Evolutionary conservation across 2,329 filamentous ascomycete genomes (phyloP), one percentile per base, ranked within the genome.

Genomic region (Neofusicoccum kwambonambiense): DNA sequence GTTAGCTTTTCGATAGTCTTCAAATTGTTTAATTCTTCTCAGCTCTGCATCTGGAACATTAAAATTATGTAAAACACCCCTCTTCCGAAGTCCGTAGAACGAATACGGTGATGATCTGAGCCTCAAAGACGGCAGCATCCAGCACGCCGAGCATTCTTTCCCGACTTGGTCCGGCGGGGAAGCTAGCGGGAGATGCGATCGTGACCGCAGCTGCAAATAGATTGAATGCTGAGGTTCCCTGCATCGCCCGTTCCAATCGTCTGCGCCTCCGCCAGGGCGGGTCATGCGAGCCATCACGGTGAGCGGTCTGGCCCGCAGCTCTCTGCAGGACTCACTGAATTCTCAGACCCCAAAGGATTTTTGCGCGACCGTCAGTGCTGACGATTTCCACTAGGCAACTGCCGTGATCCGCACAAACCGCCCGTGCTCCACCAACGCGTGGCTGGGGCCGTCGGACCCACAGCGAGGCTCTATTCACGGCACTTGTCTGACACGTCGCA

Each of bases 201-300:
- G 35, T 54, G 51, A 39, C 34, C 12, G 17, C 35, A 54, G 51
- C 51, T 54, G 34, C 7, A 41, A 54, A 41, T 54, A 17, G 34
- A 54, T 19, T 54, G 34, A 41, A 12, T 41, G 7, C 34, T 41
- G 35, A 54, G 51, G 34, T 13, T 19, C n/a, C 51, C 35, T 3
- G 51, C 34, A 54, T n/a, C 13, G 51, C 11, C 35, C 13, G 3
- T 19, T 19, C 51, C 15, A 19, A 17, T 15, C 15, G 17, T 13
- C 51, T 41, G 51, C 51, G 51, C 35, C 51, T 54, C 51, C 51
- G 34, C 51, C 51, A 39, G n/a, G n/a, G 15, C 51, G 51, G 51
- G 17, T 54, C 49, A 50, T 50, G 22, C 47, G 6, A 52, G 49
- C 31, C 49, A 54, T 19, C 51, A 54, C 35, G 35, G 27, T 54